Evolutionary conservation across 2,329 filamentous ascomycete species (phyloP), one percentile per base, ranked within the genome.

Genomic region (Cladosporium velox): DNA sequence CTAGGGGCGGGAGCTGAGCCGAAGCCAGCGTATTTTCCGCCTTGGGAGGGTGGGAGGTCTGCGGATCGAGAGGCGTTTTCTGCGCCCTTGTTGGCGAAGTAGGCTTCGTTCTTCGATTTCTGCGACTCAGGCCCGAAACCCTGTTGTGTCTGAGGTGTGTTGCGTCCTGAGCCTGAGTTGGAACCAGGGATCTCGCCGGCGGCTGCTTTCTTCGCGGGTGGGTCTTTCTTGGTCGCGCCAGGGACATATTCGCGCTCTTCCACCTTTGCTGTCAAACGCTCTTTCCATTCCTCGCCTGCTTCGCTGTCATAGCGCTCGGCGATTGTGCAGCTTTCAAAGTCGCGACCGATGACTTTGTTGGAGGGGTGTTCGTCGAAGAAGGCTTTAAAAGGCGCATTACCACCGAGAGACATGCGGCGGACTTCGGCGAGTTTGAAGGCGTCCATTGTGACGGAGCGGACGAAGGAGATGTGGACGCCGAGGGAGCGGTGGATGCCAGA

Each of bases 401-500:
- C 95, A 55, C 94, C 95, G 26, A 91, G 84, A 67, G 93, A 88
- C 95, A 99, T 98, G 71, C 93, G 90, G 79, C 92, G 90, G 74
- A 98, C 94, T 80, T 99, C 95, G 74, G 87, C 86, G 70, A 88
- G 87, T 79, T 99, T 99, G 84, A 99, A 98, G 66, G 93, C 93
- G 82, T 99, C 95, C 95, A 99, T 99, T 68, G 92, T 97, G 76
- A 98, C 95, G 75, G 91, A 95, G 67, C 95, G 91, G 70, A 99
- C 93, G 81, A 99, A 99, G 77, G 93, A 97, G 79, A 99, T 97
- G 83, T 99, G 95, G 41, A 99, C 95, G 68, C 95, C 95, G 34
- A 99, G 88, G 3, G 93, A 93, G 69, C 95, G 91, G 81, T 99
- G 95, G 63, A 95, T 91, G 72, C 95, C 95, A 38, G 93, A 94